These are phyloP conservation scores for Euclidium syriacum DNA, from an alignment of 345 rosid genomes.

Conservation along the genomic window DNA sequence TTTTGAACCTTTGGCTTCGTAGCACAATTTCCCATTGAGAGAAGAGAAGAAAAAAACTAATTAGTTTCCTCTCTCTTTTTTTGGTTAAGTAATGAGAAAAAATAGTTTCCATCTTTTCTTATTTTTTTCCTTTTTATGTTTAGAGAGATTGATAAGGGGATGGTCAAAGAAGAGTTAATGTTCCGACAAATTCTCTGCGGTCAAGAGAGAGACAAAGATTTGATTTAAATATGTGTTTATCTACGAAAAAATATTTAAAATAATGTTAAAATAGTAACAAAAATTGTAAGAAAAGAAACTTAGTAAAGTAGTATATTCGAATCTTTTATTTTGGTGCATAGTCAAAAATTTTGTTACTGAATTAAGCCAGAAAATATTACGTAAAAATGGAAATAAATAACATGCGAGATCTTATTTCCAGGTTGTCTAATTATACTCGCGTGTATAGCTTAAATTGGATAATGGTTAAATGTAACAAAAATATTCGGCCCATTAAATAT, in stretches of 20 bases:
- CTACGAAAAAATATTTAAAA: too few species aligned
- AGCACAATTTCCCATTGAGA: conserved; percentile 31
- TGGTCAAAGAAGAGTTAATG: conserved; percentile 26
- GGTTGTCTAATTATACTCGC: neutral
- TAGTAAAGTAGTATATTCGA: neutral
- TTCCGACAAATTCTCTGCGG: conserved; percentile 25
- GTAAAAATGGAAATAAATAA: neutral
- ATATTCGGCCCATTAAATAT: too few species aligned
- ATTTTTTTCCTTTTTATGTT: neutral
- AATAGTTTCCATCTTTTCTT: neutral
- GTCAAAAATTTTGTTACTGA: neutral
- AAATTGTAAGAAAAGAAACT: too few species aligned
- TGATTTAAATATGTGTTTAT: neutral
- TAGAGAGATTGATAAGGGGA: conserved; percentile 10
- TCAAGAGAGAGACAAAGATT: conserved; percentile 16
- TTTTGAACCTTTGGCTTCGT: conserved; percentile 35
- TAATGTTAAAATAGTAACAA: too few species aligned
- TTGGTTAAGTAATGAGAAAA: neutral
- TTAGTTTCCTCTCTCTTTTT: neutral
- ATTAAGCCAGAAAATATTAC: neutral
- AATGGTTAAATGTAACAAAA: too few species aligned
- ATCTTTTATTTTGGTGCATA: neutral
- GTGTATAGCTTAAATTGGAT: too few species aligned
- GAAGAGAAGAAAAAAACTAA: too few species aligned
- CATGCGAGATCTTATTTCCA: neutral